A percentile compares a stretch with the other conserved stretches of the same genome.
Conservation (phyloP, 169 alveolate genomes). For the Besnoitia besnoiti region DNA sequence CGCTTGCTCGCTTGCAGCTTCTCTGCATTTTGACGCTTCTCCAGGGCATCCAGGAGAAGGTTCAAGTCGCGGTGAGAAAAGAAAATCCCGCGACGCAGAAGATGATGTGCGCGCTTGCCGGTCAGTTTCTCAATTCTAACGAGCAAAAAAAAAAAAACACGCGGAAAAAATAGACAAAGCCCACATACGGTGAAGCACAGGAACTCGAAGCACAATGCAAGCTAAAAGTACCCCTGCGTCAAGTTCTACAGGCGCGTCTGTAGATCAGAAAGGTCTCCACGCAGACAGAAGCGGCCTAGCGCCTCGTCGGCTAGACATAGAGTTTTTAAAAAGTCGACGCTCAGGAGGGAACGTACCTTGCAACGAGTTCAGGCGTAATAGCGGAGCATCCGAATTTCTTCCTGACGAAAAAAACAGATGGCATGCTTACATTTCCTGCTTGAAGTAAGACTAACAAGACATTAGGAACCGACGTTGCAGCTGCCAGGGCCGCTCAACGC, state of each 20-base stretch:
- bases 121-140: slow-evolving; percentile 57
- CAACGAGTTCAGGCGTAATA: not conserved
- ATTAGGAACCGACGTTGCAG: too few species aligned
- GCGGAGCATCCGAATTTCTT: slow-evolving; percentile 43
- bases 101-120: slow-evolving; percentile 84
- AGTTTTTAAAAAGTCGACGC: not conserved
- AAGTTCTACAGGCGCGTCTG: too few species aligned
- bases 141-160: not conserved
- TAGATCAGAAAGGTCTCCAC: not conserved
- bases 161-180: not conserved
- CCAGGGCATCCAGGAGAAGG: slow-evolving; percentile 90
- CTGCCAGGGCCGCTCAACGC: too few species aligned
- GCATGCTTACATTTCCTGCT: too few species aligned
- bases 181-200: not conserved
- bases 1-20: slow-evolving; percentile 7
- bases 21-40: slow-evolving; percentile 83
- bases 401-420: slow-evolving; percentile 27
- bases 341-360: not conserved
- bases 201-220: not conserved
- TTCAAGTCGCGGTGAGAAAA: slow-evolving; percentile 98
- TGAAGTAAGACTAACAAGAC: too few species aligned
- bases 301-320: not conserved
- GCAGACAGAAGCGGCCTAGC: not conserved
- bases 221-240: too few species aligned
- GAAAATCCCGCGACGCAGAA: slow-evolving; percentile 96